Percentiles rank a stretch among this genome's conserved stretches.
Evolutionary conservation across 1,284 basidiomycete species (phyloP).

Genomic region (Trichosporon sp.): DNA sequence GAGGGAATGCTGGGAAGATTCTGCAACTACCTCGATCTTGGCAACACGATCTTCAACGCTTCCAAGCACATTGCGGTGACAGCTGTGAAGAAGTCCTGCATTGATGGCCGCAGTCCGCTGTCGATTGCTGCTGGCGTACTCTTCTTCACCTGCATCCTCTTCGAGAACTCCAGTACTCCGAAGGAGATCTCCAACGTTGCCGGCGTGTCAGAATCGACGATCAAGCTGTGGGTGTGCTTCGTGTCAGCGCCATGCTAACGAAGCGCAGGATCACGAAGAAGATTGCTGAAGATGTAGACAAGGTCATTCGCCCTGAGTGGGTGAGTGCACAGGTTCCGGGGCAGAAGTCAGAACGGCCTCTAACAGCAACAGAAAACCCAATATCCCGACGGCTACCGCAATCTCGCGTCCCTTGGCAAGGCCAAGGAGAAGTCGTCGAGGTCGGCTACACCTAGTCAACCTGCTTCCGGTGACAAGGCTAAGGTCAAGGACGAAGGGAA

Average conservation of each 20-base stretch:
- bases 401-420: slow-evolving; percentile 11
- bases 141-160: slow-evolving; percentile 81
- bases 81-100: slow-evolving; percentile 77
- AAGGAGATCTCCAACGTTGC: slow-evolving; percentile 91
- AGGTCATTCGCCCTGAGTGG: slow-evolving; percentile 45
- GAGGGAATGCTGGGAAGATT: slow-evolving; percentile 89
- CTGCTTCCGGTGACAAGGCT: slow-evolving; percentile 8
- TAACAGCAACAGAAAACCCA: neutral
- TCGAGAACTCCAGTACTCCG: slow-evolving; percentile 68
- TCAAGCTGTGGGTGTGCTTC: slow-evolving; percentile 60
- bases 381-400: neutral
- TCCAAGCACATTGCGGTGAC: slow-evolving; percentile 78
- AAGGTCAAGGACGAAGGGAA: slow-evolving; percentile 2
- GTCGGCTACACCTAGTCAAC: neutral
- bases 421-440: slow-evolving; percentile 10
- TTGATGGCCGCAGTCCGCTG: slow-evolving; percentile 88
- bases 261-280: slow-evolving; percentile 48
- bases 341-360: too few species aligned
- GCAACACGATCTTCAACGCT: slow-evolving; percentile 51
- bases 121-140: slow-evolving; percentile 95
- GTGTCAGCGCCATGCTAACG: neutral
- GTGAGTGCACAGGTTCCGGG: too few species aligned
- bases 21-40: slow-evolving; percentile 66
- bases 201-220: slow-evolving; percentile 94
- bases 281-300: slow-evolving; percentile 36